Evolutionary conservation across 371 early-diverging fungal species (phyloP), one percentile per base, ranked within the genome.

Genomic region (Mucor circinelloides): DNA sequence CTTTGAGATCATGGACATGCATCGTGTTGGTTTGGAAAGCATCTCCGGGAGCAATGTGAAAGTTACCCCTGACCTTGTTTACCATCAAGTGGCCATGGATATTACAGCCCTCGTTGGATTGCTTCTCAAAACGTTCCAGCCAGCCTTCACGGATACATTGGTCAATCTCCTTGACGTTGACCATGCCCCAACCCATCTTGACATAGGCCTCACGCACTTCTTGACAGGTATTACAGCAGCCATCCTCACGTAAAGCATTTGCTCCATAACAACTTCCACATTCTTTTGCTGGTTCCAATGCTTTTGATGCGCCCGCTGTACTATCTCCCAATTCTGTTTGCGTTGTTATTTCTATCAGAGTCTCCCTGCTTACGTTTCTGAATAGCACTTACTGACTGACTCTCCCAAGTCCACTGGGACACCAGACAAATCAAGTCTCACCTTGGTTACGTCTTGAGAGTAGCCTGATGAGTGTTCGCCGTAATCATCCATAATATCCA

Each of bases 211-310:
- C 85, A 34, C 91, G 87, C 19, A 99, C 95, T 15, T 94, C 95
- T 36, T 94, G 94, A 76, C 99, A 99, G 0, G 95, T 93, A 73
- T 97, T 94, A 79, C 99, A 98, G 84, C 99, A 99, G 27, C 92
- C 92, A 63, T 81, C 84, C n/a, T 71, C 82, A 28, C 73, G 66
- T 25, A 72, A 27, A 0, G 93, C 85, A 19, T 64, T 65, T 3
- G 91, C 97, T 42, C 95, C 95, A 70, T 94, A 98, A 77, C 99
- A 97, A 64, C 85, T 83, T 5, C 99, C 97, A 76, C 98, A 97
- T 72, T 93, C 88, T 55, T 81, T 71, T 25, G 88, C 77, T 34
- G 80, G 86, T 8, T 72, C 66, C 12, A 81, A 63, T 27, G 80
- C 85, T 30, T 79, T 71, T 21, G 72, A 70, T 30, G 80, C 69